Evolutionary conservation across 2,329 filamentous ascomycete genomes (phyloP), one percentile per base, ranked within the genome.

Genomic region (Exutisphaerella laricina): DNA sequence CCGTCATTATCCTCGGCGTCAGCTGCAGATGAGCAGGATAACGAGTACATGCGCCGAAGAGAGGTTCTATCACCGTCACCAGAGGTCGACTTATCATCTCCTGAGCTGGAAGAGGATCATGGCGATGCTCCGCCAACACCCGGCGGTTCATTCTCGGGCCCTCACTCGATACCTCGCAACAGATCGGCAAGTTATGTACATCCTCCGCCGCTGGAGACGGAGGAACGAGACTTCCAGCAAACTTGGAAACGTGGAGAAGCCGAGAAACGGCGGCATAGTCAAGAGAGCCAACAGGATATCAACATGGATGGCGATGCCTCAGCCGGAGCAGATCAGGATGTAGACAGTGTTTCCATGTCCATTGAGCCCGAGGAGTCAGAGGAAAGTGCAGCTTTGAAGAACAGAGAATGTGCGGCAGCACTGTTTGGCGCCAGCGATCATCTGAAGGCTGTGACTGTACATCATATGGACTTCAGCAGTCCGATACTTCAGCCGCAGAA

Each of bases 141-240:
- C 9, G 77, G 78, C 42, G 77, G 79, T 8, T 79, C 79, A 5
- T 84, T 84, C 57, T 77, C 82, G 5, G 66, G 57, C 31, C 67
- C 68, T 22, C 56, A 59, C 51, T 62, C 66, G 7, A 49, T 66
- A 9, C 49, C 61, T 23, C 58, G 62, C 30, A 58, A 63, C 13
- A 65, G 70, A 39, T 63, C 67, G 31, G 66, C 56, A 45, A 68
- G 67, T 48, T 68, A 74, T 39, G 65, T 70, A 36, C 77, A 82
- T 56, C 80, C 78, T 49, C 89, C 90, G 39, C 88, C 88, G 12
- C 74, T 97, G 26, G 90, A 97, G 69, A 88, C 85, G 58, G 90
- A 97, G 57, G 90, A 97, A 72, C 86, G 85, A 60, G 92, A 97
- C 66, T 98, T 98, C 61, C 96, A 90, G 5, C 87, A 94, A 67